These are phyloP conservation scores for Escovopsis weberi DNA, from an alignment of 2,329 filamentous ascomycete genomes.

Conservation along the genomic window DNA sequence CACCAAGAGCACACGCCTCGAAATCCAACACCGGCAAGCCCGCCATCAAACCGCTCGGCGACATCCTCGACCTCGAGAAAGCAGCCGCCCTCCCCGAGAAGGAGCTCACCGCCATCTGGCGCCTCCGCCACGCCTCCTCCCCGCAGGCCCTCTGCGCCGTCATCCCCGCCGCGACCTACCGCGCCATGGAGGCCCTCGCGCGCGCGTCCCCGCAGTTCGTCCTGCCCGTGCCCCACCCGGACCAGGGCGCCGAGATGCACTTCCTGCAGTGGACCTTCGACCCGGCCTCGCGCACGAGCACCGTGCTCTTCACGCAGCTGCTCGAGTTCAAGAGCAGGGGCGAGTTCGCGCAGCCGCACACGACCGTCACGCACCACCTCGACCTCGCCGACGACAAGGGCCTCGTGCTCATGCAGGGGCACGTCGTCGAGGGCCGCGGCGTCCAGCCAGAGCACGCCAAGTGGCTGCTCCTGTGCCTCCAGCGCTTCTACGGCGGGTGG, in stretches of 20 bases:
- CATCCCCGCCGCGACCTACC: conserved; percentile 61
- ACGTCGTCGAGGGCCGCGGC: conserved; percentile 60
- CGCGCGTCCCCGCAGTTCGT: conserved; percentile 75
- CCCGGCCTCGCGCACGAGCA: conserved; percentile 43
- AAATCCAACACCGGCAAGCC: conserved; percentile 13
- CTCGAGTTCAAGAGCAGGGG: conserved; percentile 86
- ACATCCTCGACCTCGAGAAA: conserved; percentile 65
- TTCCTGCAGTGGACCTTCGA: conserved; percentile 96
- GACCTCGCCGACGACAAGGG: conserved; percentile 63
- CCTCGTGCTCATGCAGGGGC: conserved; percentile 74
- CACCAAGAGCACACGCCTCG: conserved; percentile 5
- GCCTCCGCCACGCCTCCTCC: conserved; percentile 64
- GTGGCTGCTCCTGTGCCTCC: conserved; percentile 83
- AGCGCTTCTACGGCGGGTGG: conserved; percentile 76
- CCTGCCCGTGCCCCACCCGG: conserved; percentile 61
- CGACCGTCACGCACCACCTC: conserved; percentile 80
- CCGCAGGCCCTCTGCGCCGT: conserved; percentile 68
- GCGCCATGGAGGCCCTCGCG: conserved; percentile 55
- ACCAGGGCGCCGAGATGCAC: conserved; percentile 74
- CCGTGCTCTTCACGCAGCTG: conserved; percentile 84
- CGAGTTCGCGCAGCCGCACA: conserved; percentile 83
- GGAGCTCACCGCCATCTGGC: conserved; percentile 83
- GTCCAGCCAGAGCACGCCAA: conserved; percentile 69
- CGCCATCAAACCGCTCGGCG: conserved; percentile 31
- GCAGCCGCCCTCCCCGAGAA: conserved; percentile 55